These are phyloP conservation scores for Zygosaccharomyces pseudorouxii DNA, from an alignment of 805 yeast species.

Conservation along the genomic window DNA sequence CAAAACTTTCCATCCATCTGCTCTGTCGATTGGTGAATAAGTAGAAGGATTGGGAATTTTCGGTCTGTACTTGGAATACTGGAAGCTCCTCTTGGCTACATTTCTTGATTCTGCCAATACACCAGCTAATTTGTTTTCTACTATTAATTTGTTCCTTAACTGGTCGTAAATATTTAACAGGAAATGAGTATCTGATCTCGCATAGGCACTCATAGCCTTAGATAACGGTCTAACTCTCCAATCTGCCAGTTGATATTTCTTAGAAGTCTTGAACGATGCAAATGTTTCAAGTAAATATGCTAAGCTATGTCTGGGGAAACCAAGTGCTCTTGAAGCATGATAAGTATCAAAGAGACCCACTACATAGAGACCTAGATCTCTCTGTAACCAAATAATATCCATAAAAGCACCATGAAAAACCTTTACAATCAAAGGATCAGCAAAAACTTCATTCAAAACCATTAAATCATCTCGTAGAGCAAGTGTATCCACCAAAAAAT, in stretches of 20 bases:
- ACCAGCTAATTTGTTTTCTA: constrained; percentile 45
- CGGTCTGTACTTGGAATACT: constrained; percentile 64
- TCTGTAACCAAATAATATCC: constrained; percentile 96
- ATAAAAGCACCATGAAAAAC: constrained; percentile 94
- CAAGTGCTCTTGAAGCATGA: constrained; percentile 79
- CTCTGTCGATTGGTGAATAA: constrained; percentile 48
- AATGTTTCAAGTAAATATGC: constrained; percentile 77
- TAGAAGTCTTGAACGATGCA: constrained; percentile 83
- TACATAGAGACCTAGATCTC: constrained; percentile 87
- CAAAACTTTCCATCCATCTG: constrained; percentile 63
- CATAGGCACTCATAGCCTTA: constrained; percentile 72
- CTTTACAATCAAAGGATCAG: constrained; percentile 76
- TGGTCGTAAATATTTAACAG: constrained; percentile 73
- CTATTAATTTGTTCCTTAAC: constrained; percentile 58
- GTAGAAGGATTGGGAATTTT: constrained; percentile 32
- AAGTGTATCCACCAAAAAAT: constrained; percentile 84
- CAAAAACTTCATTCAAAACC: constrained; percentile 64
- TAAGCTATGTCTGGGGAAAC: constrained; percentile 74
- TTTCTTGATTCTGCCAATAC: constrained; percentile 72
- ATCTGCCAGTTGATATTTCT: constrained; percentile 92
- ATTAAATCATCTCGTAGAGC: constrained; percentile 68
- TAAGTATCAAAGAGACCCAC: constrained; percentile 90
- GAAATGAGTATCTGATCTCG: constrained; percentile 94
- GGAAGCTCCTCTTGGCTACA: constrained; percentile 78
- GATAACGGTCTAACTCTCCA: constrained; percentile 91